These are phyloP conservation scores for Plectosphaerella cucumerina DNA, from an alignment of 2,329 filamentous ascomycete genomes.

Conservation along the genomic window DNA sequence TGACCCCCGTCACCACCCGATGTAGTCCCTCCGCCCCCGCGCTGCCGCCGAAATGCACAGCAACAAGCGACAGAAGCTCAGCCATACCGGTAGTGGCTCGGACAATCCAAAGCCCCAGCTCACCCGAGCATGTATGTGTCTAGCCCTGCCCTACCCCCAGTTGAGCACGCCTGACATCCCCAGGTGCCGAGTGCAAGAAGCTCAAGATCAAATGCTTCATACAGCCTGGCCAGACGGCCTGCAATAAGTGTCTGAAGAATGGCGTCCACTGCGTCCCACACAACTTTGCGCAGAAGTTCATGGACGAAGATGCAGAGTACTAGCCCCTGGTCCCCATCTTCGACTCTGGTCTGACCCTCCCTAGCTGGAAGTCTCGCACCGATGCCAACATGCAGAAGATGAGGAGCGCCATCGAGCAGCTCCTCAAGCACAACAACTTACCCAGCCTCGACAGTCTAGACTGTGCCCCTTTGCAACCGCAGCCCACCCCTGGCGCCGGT, in stretches of 20 bases:
- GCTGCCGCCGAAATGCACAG: not conserved
- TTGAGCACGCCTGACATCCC: constrained; percentile 7
- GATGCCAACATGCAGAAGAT: constrained; percentile 6
- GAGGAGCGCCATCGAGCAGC: constrained; percentile 8
- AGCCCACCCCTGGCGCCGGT: not conserved
- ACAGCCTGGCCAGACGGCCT: constrained; percentile 1
- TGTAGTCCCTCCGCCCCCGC: too few relatives aligned
- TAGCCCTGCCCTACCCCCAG: too few relatives aligned
- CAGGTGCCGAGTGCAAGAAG: constrained; percentile 7
- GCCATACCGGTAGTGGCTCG: not conserved
- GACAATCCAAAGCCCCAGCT: too few relatives aligned
- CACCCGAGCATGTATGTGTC: too few relatives aligned
- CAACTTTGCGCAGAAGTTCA: not conserved
- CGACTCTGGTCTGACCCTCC: not conserved
- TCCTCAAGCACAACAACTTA: constrained; percentile 8
- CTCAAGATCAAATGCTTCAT: constrained; percentile 7
- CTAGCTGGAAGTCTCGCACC: constrained; percentile 12
- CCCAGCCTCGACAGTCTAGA: not conserved
- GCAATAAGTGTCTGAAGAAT: constrained; percentile 1
- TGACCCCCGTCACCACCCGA: too few relatives aligned
- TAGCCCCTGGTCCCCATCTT: not conserved
- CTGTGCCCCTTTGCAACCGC: not conserved
- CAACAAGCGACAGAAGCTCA: not conserved
- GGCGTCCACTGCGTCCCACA: constrained; percentile 6
- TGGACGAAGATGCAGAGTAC: not conserved